phyloP scores from a whole-genome alignment of 2,329 filamentous ascomycete species.

The Aspergillus pseudonomiae region DNA sequence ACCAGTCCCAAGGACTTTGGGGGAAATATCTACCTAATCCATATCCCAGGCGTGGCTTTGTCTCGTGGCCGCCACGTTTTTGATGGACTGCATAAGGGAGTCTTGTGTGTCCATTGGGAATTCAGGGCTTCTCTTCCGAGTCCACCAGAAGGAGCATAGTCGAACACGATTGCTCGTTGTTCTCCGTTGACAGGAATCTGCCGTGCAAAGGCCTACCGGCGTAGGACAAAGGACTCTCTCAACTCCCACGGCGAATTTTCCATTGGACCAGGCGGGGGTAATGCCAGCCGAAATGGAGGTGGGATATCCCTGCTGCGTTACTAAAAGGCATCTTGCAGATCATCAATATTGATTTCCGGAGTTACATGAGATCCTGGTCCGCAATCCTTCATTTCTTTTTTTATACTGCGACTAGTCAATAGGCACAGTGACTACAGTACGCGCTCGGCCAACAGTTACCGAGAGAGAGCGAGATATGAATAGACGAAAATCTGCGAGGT shows the following conservation, averaged over 20 bases:
- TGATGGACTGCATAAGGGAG: conserved; percentile 16
- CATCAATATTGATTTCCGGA: background rate
- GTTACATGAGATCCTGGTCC: background rate
- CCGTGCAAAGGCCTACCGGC: background rate
- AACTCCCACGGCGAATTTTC: background rate
- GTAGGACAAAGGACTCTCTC: background rate
- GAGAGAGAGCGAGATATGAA: background rate
- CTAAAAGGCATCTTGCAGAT: conserved; percentile 2
- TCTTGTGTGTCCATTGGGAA: background rate
- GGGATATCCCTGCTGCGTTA: background rate
- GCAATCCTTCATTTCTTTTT: background rate
- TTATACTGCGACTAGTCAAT: background rate
- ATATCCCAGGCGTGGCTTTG: conserved; percentile 12
- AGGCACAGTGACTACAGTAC: background rate
- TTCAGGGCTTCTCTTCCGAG: background rate
- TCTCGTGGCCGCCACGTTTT: conserved; percentile 42
- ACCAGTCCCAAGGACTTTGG: conserved; percentile 1
- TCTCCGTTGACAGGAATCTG: background rate
- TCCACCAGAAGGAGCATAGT: background rate
- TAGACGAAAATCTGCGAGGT: background rate
- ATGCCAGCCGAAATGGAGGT: background rate
- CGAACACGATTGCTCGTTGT: background rate
- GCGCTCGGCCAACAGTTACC: background rate
- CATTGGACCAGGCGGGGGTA: background rate
- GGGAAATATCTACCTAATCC: background rate